phyloP scores from a whole-genome alignment of 352 stramenopile species.

The Phytophthora cryptogea region DNA sequence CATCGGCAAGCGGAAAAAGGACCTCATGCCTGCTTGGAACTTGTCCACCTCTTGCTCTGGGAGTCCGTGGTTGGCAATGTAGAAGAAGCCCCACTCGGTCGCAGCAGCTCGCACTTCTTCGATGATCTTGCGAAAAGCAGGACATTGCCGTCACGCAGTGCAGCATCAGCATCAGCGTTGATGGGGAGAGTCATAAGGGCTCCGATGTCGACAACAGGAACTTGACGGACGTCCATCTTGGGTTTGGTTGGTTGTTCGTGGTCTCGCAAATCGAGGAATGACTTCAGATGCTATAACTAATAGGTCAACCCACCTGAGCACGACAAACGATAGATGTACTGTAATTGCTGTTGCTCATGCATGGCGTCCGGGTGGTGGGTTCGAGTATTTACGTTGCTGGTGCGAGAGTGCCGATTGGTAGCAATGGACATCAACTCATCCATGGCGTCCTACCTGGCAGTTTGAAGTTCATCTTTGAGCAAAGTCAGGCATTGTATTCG shows the following conservation, averaged over 20 bases:
- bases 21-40: slow-evolving; percentile 67
- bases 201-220: slow-evolving; percentile 55
- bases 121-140: slow-evolving; percentile 42
- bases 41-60: slow-evolving; percentile 48
- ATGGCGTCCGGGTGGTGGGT: neutral
- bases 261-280: slow-evolving; percentile 1
- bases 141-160: slow-evolving; percentile 10
- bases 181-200: slow-evolving; percentile 41
- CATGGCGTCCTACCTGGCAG: slow-evolving; percentile 1
- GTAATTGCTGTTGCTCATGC: no score
- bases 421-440: slow-evolving; percentile 11
- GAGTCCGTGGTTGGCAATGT: slow-evolving; percentile 86
- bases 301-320: neutral
- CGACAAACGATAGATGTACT: no score
- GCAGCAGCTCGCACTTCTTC: slow-evolving; percentile 29
- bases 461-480: neutral
- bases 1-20: slow-evolving; percentile 84
- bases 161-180: slow-evolving; percentile 33
- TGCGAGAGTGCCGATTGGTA: neutral
- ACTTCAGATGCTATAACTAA: neutral
- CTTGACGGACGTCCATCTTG: slow-evolving; percentile 30
- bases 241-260: neutral
- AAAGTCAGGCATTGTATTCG: neutral
- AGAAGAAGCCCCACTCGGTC: slow-evolving; percentile 92
- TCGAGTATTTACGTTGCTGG: slow-evolving; percentile 2